A percentile compares a stretch with the other conserved stretches of the same genome.
These are phyloP conservation scores for Coemansia sp. DNA, from an alignment of 192 early-diverging fungal species.

Conservation along the genomic window DNA sequence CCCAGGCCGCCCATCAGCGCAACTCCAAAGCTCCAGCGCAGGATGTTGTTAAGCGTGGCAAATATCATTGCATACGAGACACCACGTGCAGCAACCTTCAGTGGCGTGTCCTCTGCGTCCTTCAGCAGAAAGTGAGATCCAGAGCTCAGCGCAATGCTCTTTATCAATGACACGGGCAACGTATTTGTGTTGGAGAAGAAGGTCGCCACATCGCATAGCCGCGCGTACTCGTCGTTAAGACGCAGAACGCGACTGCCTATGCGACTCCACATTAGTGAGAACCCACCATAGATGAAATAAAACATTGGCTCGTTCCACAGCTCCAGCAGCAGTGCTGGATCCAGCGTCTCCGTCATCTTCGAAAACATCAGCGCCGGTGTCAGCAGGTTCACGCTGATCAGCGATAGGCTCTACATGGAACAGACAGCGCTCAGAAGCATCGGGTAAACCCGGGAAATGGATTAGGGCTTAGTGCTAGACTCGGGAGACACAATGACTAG, in stretches of 20 bases:
- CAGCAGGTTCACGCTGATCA: constrained; percentile 70
- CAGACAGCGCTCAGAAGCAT: neutral
- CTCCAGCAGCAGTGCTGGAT: constrained; percentile 60
- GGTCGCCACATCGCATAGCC: constrained; percentile 62
- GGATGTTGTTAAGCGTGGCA: constrained; percentile 73
- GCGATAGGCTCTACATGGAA: constrained; percentile 45
- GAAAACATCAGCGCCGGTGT: constrained; percentile 75
- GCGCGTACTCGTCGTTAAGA: constrained; percentile 57
- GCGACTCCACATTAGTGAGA: constrained; percentile 47
- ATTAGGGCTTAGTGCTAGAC: constrained; percentile 2
- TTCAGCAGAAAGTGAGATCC: constrained; percentile 50
- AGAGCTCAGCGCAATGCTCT: constrained; percentile 56
- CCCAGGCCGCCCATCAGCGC: constrained; percentile 56
- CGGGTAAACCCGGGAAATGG: constrained; percentile 5
- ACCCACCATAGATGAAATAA: constrained; percentile 52
- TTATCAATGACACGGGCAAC: constrained; percentile 68
- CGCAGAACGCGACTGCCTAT: constrained; percentile 35
- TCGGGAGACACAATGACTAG: too few relatives aligned
- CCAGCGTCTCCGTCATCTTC: constrained; percentile 69
- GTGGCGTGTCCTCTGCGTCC: constrained; percentile 44
- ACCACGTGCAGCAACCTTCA: constrained; percentile 57
- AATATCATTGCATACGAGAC: constrained; percentile 80
- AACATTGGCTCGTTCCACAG: constrained; percentile 71
- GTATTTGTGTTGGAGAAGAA: constrained; percentile 76
- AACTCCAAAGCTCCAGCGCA: constrained; percentile 78